Conservation (phyloP, 1,284 basidiomycete genomes). For the Grifola frondosa region DNA sequence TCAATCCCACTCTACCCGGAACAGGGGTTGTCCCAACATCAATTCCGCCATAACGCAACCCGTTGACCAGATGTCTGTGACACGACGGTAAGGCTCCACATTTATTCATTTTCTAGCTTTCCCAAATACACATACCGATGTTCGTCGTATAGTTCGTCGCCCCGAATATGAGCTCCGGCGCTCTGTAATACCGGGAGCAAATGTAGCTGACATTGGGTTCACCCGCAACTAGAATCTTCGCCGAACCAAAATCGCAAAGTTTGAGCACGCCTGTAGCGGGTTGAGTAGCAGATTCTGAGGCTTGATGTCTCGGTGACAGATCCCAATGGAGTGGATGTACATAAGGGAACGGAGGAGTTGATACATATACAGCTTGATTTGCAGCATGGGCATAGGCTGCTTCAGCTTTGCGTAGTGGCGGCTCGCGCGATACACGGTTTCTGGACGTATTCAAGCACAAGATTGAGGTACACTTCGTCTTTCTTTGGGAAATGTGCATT, state of each 20-base stretch:
- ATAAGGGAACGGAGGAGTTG: constrained; percentile 96
- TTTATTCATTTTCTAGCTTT: too few species aligned
- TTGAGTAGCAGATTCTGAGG: constrained; percentile 98
- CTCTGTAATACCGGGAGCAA: constrained; percentile 99
- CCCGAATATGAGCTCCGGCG: constrained; percentile 98
- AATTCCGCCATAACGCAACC: constrained; percentile 99
- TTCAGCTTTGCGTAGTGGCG: constrained; percentile 99
- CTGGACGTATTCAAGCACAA: constrained; percentile 98
- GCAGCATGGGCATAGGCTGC: constrained; percentile 99
- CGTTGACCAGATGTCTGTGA: constrained; percentile 96
- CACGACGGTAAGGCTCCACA: constrained; percentile 8
- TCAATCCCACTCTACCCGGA: constrained; percentile 99
- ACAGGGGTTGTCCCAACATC: constrained; percentile 98
- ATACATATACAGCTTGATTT: constrained; percentile 99
- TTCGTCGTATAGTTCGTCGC: constrained; percentile 99
- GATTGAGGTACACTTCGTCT: constrained; percentile 99
- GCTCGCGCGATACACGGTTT: constrained; percentile 98
- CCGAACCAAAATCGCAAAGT: constrained; percentile 98
- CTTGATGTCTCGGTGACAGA: constrained; percentile 99
- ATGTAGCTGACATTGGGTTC: constrained; percentile 99
- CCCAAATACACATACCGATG: constrained; percentile 91
- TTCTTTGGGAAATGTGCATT: constrained; percentile 61
- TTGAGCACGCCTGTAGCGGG: constrained; percentile 96
- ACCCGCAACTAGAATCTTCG: constrained; percentile 96
- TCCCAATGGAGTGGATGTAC: constrained; percentile 98